phyloP scores from a whole-genome alignment of 2,329 filamentous ascomycete genomes.

The Talaromyces sp. region DNA sequence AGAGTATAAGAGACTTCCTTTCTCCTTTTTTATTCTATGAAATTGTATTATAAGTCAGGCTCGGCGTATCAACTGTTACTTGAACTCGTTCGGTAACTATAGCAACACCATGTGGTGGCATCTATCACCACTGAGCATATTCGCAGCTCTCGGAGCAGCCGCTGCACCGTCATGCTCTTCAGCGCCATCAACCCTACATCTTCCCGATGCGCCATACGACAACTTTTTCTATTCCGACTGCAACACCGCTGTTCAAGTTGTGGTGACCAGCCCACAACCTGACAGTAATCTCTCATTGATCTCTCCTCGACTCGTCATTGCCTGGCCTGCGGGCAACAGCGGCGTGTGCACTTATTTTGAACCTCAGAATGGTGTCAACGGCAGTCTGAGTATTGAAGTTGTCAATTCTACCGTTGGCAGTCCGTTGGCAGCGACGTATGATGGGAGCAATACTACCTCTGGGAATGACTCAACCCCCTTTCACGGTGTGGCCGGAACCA shows the following conservation, averaged over 20 bases:
- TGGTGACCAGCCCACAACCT: slow-evolving; percentile 56
- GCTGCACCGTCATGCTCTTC: slow-evolving; percentile 24
- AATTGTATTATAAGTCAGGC: not conserved
- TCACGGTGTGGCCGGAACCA: slow-evolving; percentile 52
- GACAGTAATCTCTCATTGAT: slow-evolving; percentile 55
- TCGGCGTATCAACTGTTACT: no score
- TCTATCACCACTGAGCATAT: not conserved
- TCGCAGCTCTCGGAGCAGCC: slow-evolving; percentile 3
- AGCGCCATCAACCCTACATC: slow-evolving; percentile 39
- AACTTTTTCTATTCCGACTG: slow-evolving; percentile 67
- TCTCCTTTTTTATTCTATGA: not conserved
- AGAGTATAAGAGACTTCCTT: not conserved
- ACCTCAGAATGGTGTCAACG: slow-evolving; percentile 52
- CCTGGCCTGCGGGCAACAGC: slow-evolving; percentile 65
- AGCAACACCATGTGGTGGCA: not conserved
- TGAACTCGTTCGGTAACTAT: not conserved
- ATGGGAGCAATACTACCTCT: slow-evolving; percentile 20
- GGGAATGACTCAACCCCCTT: slow-evolving; percentile 35
- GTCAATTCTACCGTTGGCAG: slow-evolving; percentile 48
- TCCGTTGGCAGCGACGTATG: slow-evolving; percentile 49
- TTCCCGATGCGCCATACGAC: slow-evolving; percentile 57
- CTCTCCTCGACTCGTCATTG: slow-evolving; percentile 56
- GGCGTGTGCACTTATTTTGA: slow-evolving; percentile 57
- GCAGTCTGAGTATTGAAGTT: slow-evolving; percentile 52
- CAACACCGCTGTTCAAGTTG: slow-evolving; percentile 56